Percentiles rank a stretch among this genome's conserved stretches.
Evolutionary conservation across 2,329 filamentous ascomycete genomes (phyloP).

Genomic region (Xylariaceae sp.): DNA sequence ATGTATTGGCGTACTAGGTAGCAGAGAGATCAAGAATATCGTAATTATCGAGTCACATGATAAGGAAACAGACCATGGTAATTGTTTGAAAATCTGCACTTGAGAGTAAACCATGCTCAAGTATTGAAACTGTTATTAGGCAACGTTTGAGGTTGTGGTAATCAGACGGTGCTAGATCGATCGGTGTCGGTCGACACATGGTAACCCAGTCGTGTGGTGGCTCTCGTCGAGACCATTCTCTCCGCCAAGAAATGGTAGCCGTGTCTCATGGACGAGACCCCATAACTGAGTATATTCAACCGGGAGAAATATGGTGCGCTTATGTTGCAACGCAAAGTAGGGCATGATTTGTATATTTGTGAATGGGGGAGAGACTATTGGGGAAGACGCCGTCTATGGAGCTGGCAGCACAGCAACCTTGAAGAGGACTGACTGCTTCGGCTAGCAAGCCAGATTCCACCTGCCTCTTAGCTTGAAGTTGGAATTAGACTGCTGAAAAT

Average conservation of each 20-base stretch:
- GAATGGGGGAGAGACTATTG: slow-evolving; percentile 4
- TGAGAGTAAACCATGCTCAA: no score
- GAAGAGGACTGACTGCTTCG: slow-evolving; percentile 12
- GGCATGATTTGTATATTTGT: slow-evolving; percentile 25
- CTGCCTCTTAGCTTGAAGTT: no score
- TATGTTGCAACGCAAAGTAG: slow-evolving; percentile 8
- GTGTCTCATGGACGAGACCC: no score
- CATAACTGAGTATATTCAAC: no score
- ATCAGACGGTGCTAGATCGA: not conserved
- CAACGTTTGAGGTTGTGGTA: not conserved
- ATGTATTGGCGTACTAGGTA: no score
- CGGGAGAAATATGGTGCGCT: slow-evolving; percentile 1
- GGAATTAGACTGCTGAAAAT: not conserved
- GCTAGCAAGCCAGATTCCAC: not conserved
- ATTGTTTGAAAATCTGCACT: no score
- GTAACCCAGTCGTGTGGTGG: not conserved
- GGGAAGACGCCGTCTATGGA: slow-evolving; percentile 17
- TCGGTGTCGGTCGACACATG: slow-evolving; percentile 12
- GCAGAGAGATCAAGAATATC: no score
- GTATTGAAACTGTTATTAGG: no score
- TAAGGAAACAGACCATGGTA: no score
- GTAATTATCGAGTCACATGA: no score
- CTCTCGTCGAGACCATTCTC: no score
- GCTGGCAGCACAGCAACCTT: slow-evolving; percentile 1
- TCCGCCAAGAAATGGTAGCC: no score